Percentiles rank a stretch among this genome's conserved stretches.
These are phyloP conservation scores for Colletotrichum siamense DNA, from an alignment of 2,329 filamentous ascomycete species.

Conservation along the genomic window DNA sequence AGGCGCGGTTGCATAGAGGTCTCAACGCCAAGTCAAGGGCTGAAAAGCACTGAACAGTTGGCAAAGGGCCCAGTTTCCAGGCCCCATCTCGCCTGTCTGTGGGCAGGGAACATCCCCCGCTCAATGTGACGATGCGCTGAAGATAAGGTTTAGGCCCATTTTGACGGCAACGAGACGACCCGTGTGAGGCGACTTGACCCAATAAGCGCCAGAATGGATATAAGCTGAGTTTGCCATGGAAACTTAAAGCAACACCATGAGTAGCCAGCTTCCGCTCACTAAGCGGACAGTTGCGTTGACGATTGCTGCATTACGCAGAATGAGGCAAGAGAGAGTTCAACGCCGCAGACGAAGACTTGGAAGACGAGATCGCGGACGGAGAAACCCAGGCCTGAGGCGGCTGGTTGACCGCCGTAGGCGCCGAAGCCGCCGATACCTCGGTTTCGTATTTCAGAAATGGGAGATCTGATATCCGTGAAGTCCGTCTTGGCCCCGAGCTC, in stretches of 20 bases:
- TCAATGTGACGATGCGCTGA: background rate
- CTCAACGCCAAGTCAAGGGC: background rate
- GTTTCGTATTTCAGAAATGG: background rate
- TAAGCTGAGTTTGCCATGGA: background rate
- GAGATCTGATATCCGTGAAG: background rate
- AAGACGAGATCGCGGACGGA: background rate
- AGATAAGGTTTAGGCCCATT: background rate
- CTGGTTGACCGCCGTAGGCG: background rate
- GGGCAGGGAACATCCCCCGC: background rate
- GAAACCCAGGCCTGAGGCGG: background rate
- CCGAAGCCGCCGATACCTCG: background rate
- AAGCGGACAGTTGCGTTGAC: background rate
- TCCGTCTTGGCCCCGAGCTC: background rate
- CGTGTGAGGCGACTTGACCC: background rate
- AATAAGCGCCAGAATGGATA: background rate
- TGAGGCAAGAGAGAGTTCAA: background rate
- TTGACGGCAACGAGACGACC: background rate
- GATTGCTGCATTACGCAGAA: background rate
- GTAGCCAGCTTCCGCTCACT: background rate
- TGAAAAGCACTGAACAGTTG: background rate
- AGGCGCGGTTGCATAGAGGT: background rate
- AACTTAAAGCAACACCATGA: background rate
- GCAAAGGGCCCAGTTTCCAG: background rate
- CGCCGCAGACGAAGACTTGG: background rate
- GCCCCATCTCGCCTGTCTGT: background rate